Conservation (phyloP, 257 asterid genomes). For the Handroanthus guayacan region DNA sequence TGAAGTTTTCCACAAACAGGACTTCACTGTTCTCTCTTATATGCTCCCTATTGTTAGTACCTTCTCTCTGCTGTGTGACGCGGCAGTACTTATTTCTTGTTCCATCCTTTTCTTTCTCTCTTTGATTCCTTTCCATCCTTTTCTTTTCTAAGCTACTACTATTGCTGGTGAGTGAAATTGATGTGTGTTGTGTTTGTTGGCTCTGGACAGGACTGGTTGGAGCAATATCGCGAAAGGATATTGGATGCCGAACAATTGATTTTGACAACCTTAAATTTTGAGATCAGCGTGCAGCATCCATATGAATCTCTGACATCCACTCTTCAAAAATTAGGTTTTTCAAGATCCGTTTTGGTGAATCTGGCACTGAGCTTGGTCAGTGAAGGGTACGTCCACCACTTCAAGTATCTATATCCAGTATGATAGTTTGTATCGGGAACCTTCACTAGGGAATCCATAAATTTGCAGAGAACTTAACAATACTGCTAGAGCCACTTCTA, state of each 20-base stretch:
- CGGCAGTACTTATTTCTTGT: no score
- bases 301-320: constrained; percentile 82
- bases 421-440: constrained; percentile 17
- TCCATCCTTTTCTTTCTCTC: constrained; percentile 5
- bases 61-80: constrained; percentile 15
- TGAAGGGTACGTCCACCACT: constrained; percentile 79
- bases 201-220: constrained; percentile 86
- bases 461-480: constrained; percentile 26
- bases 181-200: constrained; percentile 38
- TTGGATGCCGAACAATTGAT: constrained; percentile 89
- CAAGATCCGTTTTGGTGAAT: constrained; percentile 76
- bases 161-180: not conserved
- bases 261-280: constrained; percentile 89
- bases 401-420: constrained; percentile 21
- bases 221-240: constrained; percentile 86
- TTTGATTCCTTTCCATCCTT: not conserved
- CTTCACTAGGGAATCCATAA: constrained; percentile 20
- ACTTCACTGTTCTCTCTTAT: constrained; percentile 64
- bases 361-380: constrained; percentile 88
- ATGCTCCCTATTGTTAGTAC: constrained; percentile 78
- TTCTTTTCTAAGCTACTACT: not conserved
- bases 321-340: constrained; percentile 81
- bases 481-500: constrained; percentile 16
- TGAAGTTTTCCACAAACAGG: constrained; percentile 85
- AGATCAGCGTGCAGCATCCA: constrained; percentile 92